These are phyloP conservation scores for Xanthoconium separans DNA, from an alignment of 1,284 basidiomycete species.

Conservation along the genomic window DNA sequence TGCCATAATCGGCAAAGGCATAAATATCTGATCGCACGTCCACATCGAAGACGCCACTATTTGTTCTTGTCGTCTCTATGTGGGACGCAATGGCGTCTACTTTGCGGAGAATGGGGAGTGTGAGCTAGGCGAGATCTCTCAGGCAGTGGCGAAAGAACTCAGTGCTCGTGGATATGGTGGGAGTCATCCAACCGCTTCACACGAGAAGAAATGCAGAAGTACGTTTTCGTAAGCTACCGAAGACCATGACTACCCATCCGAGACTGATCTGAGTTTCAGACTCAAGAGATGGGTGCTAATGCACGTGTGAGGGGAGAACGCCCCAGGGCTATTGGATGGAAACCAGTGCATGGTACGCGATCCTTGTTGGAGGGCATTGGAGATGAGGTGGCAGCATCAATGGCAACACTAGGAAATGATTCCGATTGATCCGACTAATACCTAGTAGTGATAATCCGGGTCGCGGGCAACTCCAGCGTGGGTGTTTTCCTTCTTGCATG, in stretches of 20 bases:
- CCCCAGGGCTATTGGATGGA: slow-evolving; percentile 42
- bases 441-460: too few species aligned
- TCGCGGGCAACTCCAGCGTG: too few species aligned
- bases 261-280: slow-evolving; percentile 8
- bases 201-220: slow-evolving; percentile 29
- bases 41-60: slow-evolving; percentile 35
- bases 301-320: slow-evolving; percentile 41
- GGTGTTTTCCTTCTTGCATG: neutral
- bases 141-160: slow-evolving; percentile 23
- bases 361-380: slow-evolving; percentile 33
- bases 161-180: slow-evolving; percentile 24
- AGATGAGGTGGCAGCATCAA: slow-evolving; percentile 23
- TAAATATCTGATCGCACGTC: slow-evolving; percentile 35
- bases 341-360: slow-evolving; percentile 26
- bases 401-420: neutral
- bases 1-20: slow-evolving; percentile 33
- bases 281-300: slow-evolving; percentile 41
- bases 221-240: slow-evolving; percentile 23
- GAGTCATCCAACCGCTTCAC: slow-evolving; percentile 30
- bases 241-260: neutral
- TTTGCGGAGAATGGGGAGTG: slow-evolving; percentile 35
- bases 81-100: slow-evolving; percentile 35
- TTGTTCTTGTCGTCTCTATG: slow-evolving; percentile 15
- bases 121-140: slow-evolving; percentile 19
- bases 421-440: neutral